These are phyloP conservation scores for Thalassiosira mediterranea DNA, from an alignment of 352 stramenopile genomes.

Conservation along the genomic window DNA sequence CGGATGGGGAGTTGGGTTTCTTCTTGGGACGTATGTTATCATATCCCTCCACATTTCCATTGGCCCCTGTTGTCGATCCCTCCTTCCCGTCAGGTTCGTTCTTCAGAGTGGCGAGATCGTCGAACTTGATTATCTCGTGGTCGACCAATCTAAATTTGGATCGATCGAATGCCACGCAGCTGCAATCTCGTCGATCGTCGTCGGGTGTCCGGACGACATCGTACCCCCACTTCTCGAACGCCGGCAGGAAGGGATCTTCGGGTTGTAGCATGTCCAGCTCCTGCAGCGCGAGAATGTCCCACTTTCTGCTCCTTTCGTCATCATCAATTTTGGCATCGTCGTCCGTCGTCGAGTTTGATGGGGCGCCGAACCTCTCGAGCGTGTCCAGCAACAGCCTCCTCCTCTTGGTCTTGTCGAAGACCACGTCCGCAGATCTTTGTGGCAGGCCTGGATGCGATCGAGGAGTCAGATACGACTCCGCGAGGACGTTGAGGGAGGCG, in stretches of 20 bases:
- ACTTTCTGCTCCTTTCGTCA: constrained; percentile 24
- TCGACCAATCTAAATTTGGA: constrained; percentile 56
- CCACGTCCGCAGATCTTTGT: constrained; percentile 51
- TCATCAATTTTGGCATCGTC: background rate
- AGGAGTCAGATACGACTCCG: constrained; percentile 68
- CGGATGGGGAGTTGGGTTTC: constrained; percentile 13
- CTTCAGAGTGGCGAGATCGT: constrained; percentile 72
- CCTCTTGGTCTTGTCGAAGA: constrained; percentile 63
- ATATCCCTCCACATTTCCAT: background rate
- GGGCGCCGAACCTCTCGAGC: constrained; percentile 48
- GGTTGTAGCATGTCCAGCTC: constrained; percentile 74
- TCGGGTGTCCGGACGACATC: constrained; percentile 40
- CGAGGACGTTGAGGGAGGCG: constrained; percentile 81
- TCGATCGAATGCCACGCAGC: constrained; percentile 59
- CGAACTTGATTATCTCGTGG: constrained; percentile 65
- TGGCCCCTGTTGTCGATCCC: background rate
- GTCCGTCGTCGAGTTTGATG: constrained; percentile 3
- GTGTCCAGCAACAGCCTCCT: constrained; percentile 55
- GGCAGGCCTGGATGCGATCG: constrained; percentile 72
- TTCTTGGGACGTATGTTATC: constrained; percentile 14
- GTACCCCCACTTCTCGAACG: constrained; percentile 46
- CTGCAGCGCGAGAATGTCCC: constrained; percentile 74
- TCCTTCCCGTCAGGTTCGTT: constrained; percentile 5
- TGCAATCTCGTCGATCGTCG: constrained; percentile 67
- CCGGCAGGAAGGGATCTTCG: constrained; percentile 34